Conservation (phyloP, 2,329 filamentous ascomycete genomes). For the Chalaropsis thielavioides region DNA sequence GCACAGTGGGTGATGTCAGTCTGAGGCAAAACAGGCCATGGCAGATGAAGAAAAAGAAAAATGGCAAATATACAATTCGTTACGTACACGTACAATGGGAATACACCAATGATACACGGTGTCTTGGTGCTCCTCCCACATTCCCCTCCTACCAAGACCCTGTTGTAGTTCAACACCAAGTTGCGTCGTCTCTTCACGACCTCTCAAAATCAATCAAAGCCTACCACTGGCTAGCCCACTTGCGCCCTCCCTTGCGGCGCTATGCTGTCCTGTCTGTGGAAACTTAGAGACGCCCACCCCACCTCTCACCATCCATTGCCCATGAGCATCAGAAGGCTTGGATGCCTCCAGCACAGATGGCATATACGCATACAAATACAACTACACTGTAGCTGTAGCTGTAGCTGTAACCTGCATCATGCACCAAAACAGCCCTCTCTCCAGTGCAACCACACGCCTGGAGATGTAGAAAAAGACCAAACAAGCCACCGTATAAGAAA, state of each 20-base stretch:
- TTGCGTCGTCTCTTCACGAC: not conserved
- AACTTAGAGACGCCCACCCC: not conserved
- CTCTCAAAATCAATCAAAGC: not conserved
- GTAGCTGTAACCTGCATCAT: not conserved
- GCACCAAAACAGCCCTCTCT: not conserved
- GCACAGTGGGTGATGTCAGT: no score
- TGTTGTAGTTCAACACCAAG: not conserved
- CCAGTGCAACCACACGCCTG: not conserved
- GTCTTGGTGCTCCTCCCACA: not conserved
- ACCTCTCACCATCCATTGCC: not conserved
- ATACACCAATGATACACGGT: conserved; percentile 8
- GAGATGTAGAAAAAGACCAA: not conserved
- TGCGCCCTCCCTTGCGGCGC: not conserved
- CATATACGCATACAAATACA: conserved; percentile 5
- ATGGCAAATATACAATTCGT: not conserved
- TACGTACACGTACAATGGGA: conserved; percentile 7
- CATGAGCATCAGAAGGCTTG: not conserved
- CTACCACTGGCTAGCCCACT: no score
- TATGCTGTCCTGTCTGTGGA: not conserved
- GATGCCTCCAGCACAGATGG: not conserved
- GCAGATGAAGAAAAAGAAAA: not conserved
- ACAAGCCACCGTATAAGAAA: not conserved
- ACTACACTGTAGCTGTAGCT: not conserved
- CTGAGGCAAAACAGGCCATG: no score
- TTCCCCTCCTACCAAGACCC: not conserved